Conservation (phyloP, 768 basidiomycete genomes). For the Pleurotus pulmonarius region DNA sequence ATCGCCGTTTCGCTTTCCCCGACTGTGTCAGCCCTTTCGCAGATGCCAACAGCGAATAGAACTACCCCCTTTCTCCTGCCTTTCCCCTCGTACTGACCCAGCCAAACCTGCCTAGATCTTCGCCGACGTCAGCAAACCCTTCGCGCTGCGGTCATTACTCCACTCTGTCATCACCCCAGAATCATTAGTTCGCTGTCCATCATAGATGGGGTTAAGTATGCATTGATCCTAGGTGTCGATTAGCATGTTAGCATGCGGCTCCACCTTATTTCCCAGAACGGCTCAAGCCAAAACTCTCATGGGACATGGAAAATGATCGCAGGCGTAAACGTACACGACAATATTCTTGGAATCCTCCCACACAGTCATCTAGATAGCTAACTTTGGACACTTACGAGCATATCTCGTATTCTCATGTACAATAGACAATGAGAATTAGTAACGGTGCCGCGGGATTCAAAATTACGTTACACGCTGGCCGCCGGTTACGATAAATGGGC, state of each 20-base stretch:
- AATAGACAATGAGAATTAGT: background rate
- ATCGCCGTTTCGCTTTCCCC: background rate
- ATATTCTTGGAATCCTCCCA: slow-evolving; percentile 3
- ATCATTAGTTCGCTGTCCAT: background rate
- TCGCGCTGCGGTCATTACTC: background rate
- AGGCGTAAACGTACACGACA: background rate
- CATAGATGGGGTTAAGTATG: background rate
- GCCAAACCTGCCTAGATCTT: background rate
- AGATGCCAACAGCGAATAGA: background rate
- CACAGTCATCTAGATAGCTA: background rate
- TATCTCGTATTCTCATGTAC: background rate
- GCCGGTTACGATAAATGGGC: background rate
- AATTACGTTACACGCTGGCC: background rate
- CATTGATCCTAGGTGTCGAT: background rate
- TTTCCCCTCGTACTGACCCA: background rate
- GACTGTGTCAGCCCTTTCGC: background rate
- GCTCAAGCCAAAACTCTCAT: slow-evolving; percentile 7
- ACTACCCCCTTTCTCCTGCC: background rate
- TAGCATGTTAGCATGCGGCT: background rate
- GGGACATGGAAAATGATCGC: background rate
- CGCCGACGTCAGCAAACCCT: background rate
- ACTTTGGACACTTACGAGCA: background rate
- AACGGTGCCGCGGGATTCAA: slow-evolving; percentile 1
- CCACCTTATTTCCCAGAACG: slow-evolving; percentile 8
- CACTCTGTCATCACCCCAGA: background rate